Base-by-base conservation (phyloP, 192 early-diverging fungal genomes). In the Coemansia sp. region DNA sequence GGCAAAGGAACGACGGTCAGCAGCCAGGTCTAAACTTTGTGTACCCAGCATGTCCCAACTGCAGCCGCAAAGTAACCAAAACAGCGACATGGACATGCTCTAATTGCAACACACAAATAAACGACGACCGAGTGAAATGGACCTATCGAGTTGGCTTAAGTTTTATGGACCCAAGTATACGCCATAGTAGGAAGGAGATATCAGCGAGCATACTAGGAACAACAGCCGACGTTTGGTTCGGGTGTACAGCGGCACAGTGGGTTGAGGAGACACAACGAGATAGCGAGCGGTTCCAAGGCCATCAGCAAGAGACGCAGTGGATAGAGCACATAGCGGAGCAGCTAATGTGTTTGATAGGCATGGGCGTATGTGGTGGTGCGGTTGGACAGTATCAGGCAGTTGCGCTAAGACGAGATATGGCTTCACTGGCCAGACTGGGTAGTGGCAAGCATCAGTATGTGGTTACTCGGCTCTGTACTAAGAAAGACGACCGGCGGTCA, bases 211-310 rank as follows among this genome's bases (percentile, higher is more conserved):
- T 68, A 1, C 56, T 76, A 12, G 75, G 75, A 7, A 3, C 69
- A 15, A 56, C 27, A 2, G 69, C 65, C 3, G 69, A 76, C 5
- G 45, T 32, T 16, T 71, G 65, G 55, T 76, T 76, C 61, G 75
- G 75, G 15, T 76, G 75, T 61, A 27, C 69, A 11, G 75, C 75
- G 0, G 50, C 69, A 3, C 56, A 71, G 43, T 76, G 75, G 75
- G 75, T 71, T 2, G 56, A 59, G 12, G 69, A 64, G 35, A 62
- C 62, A 15, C 43, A 22, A n/a, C 43, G 52, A 6, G 64, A 45
- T 20, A 40, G 29, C 60, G 45, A 35, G 56, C 37, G 6, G 62
- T 74, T 41, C 47, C 18, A 37, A 20, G 22, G 49, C 34, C 55
- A 30, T 39, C 53, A 3, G 15, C 40, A 49, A 12, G 38, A 34